phyloP scores from a whole-genome alignment of 148 eudicot species.

The Dianthus caryophyllus region DNA sequence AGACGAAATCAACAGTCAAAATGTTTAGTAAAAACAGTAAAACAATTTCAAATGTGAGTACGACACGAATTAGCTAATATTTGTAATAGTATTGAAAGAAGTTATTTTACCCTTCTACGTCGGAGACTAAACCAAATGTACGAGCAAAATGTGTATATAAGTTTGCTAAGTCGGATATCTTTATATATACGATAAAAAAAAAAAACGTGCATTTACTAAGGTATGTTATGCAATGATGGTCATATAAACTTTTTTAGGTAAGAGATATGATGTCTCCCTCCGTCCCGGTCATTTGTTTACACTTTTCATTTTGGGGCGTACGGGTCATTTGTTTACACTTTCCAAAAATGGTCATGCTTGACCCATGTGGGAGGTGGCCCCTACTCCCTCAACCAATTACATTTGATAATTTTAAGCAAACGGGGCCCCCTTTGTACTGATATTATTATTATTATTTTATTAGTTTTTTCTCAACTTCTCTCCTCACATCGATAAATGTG shows the following conservation, averaged over 20 bases:
- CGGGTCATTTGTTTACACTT: too few relatives aligned
- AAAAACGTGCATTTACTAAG: background rate
- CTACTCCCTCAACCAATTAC: too few relatives aligned
- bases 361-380: too few relatives aligned
- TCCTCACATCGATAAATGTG: too few relatives aligned
- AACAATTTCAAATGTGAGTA: background rate
- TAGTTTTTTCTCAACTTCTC: too few relatives aligned
- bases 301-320: too few relatives aligned
- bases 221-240: conserved; percentile 7
- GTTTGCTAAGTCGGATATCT: background rate
- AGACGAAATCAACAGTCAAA: background rate
- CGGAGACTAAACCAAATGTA: background rate
- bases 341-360: too few relatives aligned
- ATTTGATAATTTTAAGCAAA: too few relatives aligned
- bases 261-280: conserved; percentile 10
- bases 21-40: background rate
- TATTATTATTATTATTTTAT: too few relatives aligned
- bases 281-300: too few relatives aligned
- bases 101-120: conserved; percentile 12
- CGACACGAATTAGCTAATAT: background rate
- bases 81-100: too few relatives aligned
- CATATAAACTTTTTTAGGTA: conserved; percentile 10
- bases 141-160: background rate
- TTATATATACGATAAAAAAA: conserved; percentile 18
- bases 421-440: too few relatives aligned